Conservation (phyloP, 192 early-diverging fungal species). For the Linnemannia exigua region DNA sequence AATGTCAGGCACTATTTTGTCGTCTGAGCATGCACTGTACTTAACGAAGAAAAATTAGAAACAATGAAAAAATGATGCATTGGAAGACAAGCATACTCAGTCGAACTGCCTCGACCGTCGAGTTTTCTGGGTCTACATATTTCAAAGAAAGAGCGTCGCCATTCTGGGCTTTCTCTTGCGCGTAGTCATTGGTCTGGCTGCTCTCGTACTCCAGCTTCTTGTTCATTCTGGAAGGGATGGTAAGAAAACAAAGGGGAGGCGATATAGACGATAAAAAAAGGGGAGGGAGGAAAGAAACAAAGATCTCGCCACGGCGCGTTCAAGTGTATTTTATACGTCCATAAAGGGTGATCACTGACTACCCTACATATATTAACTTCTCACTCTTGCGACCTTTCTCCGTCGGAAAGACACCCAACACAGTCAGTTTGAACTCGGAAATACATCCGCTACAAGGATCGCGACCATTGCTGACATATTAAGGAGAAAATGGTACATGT, state of each 20-base stretch:
- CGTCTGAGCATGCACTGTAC: too few relatives aligned
- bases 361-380: too few relatives aligned
- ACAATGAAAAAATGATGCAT: not conserved
- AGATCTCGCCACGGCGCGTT: not conserved
- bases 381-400: not conserved
- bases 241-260: not conserved
- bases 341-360: too few relatives aligned
- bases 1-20: too few relatives aligned
- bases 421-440: not conserved
- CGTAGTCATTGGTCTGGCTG: not conserved
- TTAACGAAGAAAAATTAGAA: not conserved
- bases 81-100: not conserved
- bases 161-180: not conserved
- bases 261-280: too few relatives aligned
- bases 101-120: constrained; percentile 15
- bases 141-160: not conserved
- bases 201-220: not conserved
- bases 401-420: not conserved
- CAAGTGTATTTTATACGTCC: too few relatives aligned
- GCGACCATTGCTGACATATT: not conserved
- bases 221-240: not conserved
- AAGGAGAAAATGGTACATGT: too few relatives aligned
- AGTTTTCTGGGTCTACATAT: not conserved
- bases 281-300: not conserved
- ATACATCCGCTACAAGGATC: not conserved